Evolutionary conservation across 2,329 filamentous ascomycete species (phyloP).

Genomic region (Fusarium bulbicola): DNA sequence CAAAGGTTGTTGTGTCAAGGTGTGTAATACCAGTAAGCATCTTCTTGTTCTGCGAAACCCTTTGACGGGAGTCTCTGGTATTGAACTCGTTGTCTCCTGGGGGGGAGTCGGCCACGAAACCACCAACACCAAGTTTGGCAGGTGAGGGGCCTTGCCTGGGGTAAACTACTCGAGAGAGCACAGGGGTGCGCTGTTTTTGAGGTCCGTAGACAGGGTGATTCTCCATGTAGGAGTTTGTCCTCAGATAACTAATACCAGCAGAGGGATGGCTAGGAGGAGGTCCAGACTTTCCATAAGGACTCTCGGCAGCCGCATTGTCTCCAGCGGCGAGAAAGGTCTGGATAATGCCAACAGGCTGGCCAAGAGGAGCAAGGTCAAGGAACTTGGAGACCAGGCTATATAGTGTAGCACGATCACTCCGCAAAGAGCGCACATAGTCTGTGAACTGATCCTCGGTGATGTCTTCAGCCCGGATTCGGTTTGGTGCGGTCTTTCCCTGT

Average conservation of each 20-base stretch:
- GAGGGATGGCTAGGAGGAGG: conserved; percentile 71
- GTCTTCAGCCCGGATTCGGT: conserved; percentile 43
- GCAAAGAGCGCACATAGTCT: conserved; percentile 62
- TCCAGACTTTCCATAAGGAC: conserved; percentile 61
- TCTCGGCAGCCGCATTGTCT: conserved; percentile 43
- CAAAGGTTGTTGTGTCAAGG: conserved; percentile 58
- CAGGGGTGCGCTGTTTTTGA: conserved; percentile 58
- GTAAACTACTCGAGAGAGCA: conserved; percentile 61
- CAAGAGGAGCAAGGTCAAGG: conserved; percentile 68
- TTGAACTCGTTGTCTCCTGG: conserved; percentile 56
- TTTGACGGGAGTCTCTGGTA: conserved; percentile 31
- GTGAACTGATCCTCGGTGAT: conserved; percentile 62
- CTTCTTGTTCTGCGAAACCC: conserved; percentile 32
- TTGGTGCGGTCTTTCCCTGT: conserved; percentile 45
- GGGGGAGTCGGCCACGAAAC: conserved; percentile 59
- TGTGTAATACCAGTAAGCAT: conserved; percentile 49
- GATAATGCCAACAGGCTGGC: conserved; percentile 43
- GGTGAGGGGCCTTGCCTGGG: conserved; percentile 50
- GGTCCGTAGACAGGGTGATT: conserved; percentile 71
- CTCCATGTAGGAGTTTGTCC: conserved; percentile 62
- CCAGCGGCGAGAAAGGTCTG: conserved; percentile 39
- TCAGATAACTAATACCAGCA: conserved; percentile 69
- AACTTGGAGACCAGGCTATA: conserved; percentile 67
- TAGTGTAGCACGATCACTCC: conserved; percentile 59
- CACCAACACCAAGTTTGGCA: conserved; percentile 63